Evolutionary conservation across 1,284 basidiomycete genomes (phyloP).

Genomic region (Uromyces viciae-fabae): DNA sequence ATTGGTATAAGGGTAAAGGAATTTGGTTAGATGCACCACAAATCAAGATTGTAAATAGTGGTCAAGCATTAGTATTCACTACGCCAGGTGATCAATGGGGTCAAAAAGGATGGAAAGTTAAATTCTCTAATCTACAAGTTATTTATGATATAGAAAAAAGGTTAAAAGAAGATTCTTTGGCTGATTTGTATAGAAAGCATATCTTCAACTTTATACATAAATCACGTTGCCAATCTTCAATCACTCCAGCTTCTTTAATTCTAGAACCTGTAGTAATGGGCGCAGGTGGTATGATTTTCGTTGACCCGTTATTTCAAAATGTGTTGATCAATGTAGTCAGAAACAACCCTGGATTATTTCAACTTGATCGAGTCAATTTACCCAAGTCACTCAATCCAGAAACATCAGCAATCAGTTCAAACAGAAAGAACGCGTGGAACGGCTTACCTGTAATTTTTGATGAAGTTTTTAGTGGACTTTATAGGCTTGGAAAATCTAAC

Average conservation of each 20-base stretch:
- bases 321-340: constrained; percentile 78
- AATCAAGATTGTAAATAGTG: constrained; percentile 64
- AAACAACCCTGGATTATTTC: constrained; percentile 58
- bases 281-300: constrained; percentile 94
- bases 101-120: constrained; percentile 6
- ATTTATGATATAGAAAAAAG: constrained; percentile 72
- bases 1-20: constrained; percentile 91
- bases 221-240: constrained; percentile 46
- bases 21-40: constrained; percentile 89
- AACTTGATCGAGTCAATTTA: constrained; percentile 38
- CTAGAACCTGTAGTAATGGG: constrained; percentile 91
- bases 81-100: constrained; percentile 57
- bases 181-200: constrained; percentile 64
- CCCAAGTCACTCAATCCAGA: constrained; percentile 20
- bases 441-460: constrained; percentile 90
- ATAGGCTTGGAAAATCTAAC: constrained; percentile 74
- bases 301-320: constrained; percentile 93
- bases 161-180: constrained; percentile 63
- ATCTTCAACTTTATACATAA: constrained; percentile 59
- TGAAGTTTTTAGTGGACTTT: constrained; percentile 89
- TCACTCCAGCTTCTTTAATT: constrained; percentile 67
- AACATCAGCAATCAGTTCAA: constrained; percentile 18
- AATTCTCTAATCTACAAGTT: constrained; percentile 60
- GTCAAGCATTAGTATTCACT: constrained; percentile 63
- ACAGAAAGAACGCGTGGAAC: constrained; percentile 59